These are phyloP conservation scores for Primulina huaijiensis DNA, from an alignment of 257 asterid species.

Conservation along the genomic window DNA sequence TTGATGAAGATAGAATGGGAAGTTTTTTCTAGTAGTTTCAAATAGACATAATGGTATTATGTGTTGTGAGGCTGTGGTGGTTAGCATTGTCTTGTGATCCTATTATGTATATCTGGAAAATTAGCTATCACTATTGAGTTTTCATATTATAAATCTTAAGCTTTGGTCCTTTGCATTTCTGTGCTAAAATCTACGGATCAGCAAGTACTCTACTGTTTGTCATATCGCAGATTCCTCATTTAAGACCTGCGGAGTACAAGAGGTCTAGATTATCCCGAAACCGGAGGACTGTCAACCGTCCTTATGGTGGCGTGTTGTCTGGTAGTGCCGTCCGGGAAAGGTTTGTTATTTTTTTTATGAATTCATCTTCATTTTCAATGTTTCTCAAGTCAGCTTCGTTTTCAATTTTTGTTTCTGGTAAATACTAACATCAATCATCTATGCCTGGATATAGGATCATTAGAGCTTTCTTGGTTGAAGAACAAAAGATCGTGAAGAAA, in stretches of 20 bases:
- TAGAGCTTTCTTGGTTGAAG: slow-evolving; percentile 33
- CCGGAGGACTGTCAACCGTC: slow-evolving; percentile 33
- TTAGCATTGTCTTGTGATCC: neutral
- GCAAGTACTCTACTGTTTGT: neutral
- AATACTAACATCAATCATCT: neutral
- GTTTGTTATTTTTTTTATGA: neutral
- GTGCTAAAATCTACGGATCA: neutral
- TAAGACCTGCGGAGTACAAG: slow-evolving; percentile 30
- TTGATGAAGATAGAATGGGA: no score
- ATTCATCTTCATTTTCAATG: neutral
- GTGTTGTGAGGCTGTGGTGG: neutral
- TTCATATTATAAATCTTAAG: no score
- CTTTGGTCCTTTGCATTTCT: neutral
- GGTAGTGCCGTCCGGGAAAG: slow-evolving; percentile 33
- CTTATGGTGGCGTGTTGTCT: slow-evolving; percentile 32
- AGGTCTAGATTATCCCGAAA: slow-evolving; percentile 31
- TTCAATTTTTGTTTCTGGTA: neutral
- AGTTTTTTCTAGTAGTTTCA: neutral
- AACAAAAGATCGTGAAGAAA: slow-evolving; percentile 30
- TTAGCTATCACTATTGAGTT: no score
- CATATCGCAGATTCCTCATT: slow-evolving; percentile 30
- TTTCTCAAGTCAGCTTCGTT: no score
- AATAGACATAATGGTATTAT: neutral
- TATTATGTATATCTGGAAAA: neutral
- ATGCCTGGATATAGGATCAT: slow-evolving; percentile 26